Evolutionary conservation across 768 basidiomycete genomes (phyloP).

Genomic region (Suillus lakei): DNA sequence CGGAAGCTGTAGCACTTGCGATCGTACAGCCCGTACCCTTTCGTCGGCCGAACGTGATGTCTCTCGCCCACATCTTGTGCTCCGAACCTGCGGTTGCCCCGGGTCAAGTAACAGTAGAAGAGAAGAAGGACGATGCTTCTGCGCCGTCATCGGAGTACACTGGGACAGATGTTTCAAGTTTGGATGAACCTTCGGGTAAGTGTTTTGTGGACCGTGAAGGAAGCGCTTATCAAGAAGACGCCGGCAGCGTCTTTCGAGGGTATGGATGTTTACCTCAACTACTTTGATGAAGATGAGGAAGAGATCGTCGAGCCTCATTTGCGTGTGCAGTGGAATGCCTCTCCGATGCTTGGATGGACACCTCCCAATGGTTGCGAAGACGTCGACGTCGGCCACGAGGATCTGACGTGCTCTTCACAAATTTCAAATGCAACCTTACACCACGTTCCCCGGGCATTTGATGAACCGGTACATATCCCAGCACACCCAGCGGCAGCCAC

Average conservation of each 20-base stretch:
- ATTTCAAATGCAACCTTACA: slow-evolving; percentile 4
- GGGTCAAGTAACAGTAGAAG: background rate
- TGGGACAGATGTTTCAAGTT: background rate
- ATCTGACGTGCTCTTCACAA: slow-evolving; percentile 15
- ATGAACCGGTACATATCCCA: background rate
- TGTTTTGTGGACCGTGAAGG: background rate
- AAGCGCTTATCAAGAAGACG: background rate
- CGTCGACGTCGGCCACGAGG: slow-evolving; percentile 24
- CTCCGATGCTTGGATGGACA: slow-evolving; percentile 28
- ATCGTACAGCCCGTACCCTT: background rate
- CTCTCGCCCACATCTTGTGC: slow-evolving; percentile 9
- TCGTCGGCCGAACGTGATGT: slow-evolving; percentile 13
- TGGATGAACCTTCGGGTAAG: background rate
- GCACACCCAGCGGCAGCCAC: background rate
- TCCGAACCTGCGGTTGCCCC: too few relatives aligned
- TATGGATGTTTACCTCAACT: background rate
- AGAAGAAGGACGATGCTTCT: background rate
- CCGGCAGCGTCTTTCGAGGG: background rate
- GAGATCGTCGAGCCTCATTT: background rate
- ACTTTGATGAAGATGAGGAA: background rate
- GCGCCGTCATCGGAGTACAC: background rate
- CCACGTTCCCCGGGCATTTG: background rate
- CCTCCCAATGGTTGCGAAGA: slow-evolving; percentile 30
- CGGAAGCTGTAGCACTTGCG: background rate
- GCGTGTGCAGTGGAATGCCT: background rate